phyloP scores from a whole-genome alignment of 495 filamentous ascomycete genomes.

The Pseudoneurospora amorphoporcata region DNA sequence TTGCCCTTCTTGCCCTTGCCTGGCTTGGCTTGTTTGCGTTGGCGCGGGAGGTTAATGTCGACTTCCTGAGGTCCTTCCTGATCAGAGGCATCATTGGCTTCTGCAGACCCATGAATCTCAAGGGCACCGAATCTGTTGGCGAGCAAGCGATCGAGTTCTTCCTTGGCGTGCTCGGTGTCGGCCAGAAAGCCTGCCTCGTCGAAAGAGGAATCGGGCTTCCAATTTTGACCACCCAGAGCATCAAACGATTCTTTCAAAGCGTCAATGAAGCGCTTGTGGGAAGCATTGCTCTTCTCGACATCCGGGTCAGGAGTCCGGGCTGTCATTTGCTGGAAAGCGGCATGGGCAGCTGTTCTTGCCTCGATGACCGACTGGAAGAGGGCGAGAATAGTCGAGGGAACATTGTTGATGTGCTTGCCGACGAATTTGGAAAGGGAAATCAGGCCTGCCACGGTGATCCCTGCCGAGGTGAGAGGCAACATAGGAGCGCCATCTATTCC shows the following conservation, averaged over 20 bases:
- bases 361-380: conserved; percentile 26
- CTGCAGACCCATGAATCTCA: conserved; percentile 10
- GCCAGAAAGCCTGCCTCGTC: neutral
- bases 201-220: neutral
- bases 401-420: conserved; percentile 17
- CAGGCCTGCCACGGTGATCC: conserved; percentile 20
- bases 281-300: conserved; percentile 28
- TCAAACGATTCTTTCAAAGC: conserved; percentile 22
- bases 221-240: neutral
- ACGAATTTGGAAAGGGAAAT: conserved; percentile 26
- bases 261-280: conserved; percentile 35
- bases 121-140: conserved; percentile 28
- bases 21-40: conserved; percentile 12
- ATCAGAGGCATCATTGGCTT: neutral
- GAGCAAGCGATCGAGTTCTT: conserved; percentile 17
- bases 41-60: neutral
- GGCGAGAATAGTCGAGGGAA: conserved; percentile 17
- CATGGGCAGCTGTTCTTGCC: conserved; percentile 16
- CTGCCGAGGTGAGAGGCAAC: neutral
- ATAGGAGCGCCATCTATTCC: neutral
- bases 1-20: conserved; percentile 16
- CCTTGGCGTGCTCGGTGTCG: conserved; percentile 1
- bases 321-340: conserved; percentile 20
- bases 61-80: neutral
- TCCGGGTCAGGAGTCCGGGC: conserved; percentile 24